phyloP scores from a whole-genome alignment of 495 filamentous ascomycete genomes.

The Lophiotrema nucula region DNA sequence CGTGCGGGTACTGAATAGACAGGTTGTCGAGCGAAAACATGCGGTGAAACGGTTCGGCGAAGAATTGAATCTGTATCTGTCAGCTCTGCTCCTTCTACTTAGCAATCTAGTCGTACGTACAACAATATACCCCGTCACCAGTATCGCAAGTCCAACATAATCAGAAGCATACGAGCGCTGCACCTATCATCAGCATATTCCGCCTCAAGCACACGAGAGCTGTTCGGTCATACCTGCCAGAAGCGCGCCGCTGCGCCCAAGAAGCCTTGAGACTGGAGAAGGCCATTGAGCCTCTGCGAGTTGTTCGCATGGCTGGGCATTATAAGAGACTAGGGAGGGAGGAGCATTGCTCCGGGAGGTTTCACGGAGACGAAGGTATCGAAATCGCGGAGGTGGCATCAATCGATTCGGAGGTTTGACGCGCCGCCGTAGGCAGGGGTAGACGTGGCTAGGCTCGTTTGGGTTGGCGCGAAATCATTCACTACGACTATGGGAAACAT shows the following conservation, averaged over 20 bases:
- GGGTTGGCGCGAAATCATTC: too few relatives aligned
- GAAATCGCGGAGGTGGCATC: too few relatives aligned
- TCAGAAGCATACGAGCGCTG: slow-evolving; percentile 83
- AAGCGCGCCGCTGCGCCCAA: slow-evolving; percentile 48
- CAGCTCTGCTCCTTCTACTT: neutral
- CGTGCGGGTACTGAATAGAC: slow-evolving; percentile 81
- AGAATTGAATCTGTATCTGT: slow-evolving; percentile 58
- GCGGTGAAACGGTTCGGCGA: slow-evolving; percentile 84
- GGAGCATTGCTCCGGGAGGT: slow-evolving; percentile 16
- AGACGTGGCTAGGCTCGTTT: too few relatives aligned
- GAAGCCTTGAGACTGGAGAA: slow-evolving; percentile 21
- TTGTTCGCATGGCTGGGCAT: slow-evolving; percentile 25
- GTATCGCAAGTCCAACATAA: slow-evolving; percentile 72
- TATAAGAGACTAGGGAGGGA: neutral
- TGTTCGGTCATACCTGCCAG: slow-evolving; percentile 49
- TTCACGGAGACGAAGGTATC: too few relatives aligned
- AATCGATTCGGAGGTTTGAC: too few relatives aligned
- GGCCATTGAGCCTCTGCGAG: slow-evolving; percentile 12
- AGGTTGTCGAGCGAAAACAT: slow-evolving; percentile 80
- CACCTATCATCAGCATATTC: neutral
- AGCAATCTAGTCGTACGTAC: slow-evolving; percentile 45
- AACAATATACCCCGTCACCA: slow-evolving; percentile 65
- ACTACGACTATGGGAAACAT: too few relatives aligned
- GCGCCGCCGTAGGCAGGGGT: too few relatives aligned
- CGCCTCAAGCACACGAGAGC: too few relatives aligned